Evolutionary conservation across 2,329 filamentous ascomycete species (phyloP).

Genomic region (Fusarium nelsonii): DNA sequence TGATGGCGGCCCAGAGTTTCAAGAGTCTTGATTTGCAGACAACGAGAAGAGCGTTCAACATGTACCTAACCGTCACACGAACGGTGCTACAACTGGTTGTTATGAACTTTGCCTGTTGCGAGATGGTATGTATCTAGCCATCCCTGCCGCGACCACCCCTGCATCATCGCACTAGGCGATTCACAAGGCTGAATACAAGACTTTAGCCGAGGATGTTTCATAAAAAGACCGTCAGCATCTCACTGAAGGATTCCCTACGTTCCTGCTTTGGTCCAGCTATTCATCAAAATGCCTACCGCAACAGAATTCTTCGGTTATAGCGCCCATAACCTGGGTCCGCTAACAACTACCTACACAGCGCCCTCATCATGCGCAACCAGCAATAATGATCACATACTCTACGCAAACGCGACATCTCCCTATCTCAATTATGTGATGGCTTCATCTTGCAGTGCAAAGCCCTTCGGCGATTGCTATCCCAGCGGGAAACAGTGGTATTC

Average conservation of each 20-base stretch:
- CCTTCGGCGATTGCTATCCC: background rate
- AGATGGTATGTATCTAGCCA: no score
- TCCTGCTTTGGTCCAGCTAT: rapidly evolving
- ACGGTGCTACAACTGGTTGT: no score
- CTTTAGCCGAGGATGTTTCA: background rate
- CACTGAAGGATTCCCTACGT: background rate
- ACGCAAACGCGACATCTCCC: background rate
- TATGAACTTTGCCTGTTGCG: no score
- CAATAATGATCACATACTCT: background rate
- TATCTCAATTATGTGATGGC: rapidly evolving
- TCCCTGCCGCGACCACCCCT: no score
- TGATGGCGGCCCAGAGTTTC: no score
- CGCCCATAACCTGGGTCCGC: constrained; percentile 2
- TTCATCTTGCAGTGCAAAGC: background rate
- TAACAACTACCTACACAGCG: constrained; percentile 7
- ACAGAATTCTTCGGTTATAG: constrained; percentile 9
- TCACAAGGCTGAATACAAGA: background rate
- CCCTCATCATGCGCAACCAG: constrained; percentile 2
- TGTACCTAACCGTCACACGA: no score
- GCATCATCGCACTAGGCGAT: no score
- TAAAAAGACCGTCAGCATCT: background rate
- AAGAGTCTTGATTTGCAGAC: no score
- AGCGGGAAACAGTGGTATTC: background rate
- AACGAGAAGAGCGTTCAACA: no score
- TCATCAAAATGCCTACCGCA: background rate